Evolutionary conservation across 1,139 yeast genomes (phyloP), one percentile per base, ranked within the genome.

Genomic region (Nakaseomyces delphensis): DNA sequence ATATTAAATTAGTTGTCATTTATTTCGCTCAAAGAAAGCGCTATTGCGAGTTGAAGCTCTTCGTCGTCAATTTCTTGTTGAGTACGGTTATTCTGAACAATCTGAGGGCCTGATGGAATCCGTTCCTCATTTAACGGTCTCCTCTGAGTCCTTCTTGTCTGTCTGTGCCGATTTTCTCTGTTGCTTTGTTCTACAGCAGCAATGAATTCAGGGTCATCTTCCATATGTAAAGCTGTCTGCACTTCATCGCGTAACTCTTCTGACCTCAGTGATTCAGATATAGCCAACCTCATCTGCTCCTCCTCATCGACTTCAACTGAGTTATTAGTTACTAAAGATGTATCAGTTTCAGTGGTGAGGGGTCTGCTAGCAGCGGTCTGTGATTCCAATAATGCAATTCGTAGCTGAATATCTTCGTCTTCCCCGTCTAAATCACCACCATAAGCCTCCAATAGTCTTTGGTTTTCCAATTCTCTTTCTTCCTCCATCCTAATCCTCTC

Each of bases 361-460:
- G 48, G 41, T 3, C n/a, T n/a, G 14, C 27, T 33, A n/a, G 15
- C 13, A 8, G 27, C 16, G 14, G 20, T 33, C 41, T 57, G 53
- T n/a, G 66, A 62, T 43, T 62, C 66, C 61, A 66, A 58, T 48
- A 70, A 41, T 0, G 75, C 75, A 47, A 68, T 67, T 42, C 63
- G 59, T 37, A 69, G 46, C 46, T 69, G 72, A 21, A 69, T 63
- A 30, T 69, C 71, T 35, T 70, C 74, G 15, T 65, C 66, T 39
- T 68, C 49, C 3, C 41, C 45, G n/a, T 31, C 55, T 19, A 62
- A 49, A 41, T 62, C 66, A 11, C 64, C 65, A 43, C 61, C 58
- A 46, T 59, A 63, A 24, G 52, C 49, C 31, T 51, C 48, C 23
- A 54, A 38, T 18, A 56, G 40, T 40, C 54, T 48, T 16, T 49